phyloP scores from a whole-genome alignment of 108 stramenopile genomes.

The Cylindrotheca closterium region DNA sequence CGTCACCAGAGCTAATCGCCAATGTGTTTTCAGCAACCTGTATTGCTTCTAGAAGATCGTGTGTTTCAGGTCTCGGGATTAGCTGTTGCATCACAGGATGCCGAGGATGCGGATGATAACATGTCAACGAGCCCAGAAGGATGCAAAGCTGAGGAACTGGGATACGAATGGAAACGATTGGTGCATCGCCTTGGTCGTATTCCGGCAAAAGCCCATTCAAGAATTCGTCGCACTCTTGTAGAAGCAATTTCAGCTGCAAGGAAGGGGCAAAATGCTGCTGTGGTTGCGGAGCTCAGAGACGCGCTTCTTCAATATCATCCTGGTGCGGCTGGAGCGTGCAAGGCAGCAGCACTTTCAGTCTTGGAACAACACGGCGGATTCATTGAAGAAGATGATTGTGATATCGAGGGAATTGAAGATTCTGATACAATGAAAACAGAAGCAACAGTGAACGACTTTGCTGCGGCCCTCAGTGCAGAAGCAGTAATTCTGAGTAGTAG shows the following conservation, averaged over 20 bases:
- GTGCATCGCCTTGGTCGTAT: slow-evolving; percentile 55
- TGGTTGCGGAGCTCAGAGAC: slow-evolving; percentile 62
- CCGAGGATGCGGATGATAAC: slow-evolving; percentile 66
- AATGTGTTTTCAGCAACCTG: slow-evolving; percentile 33
- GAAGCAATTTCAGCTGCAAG: slow-evolving; percentile 79
- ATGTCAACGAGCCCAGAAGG: slow-evolving; percentile 60
- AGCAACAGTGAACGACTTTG: slow-evolving; percentile 25
- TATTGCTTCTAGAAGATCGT: slow-evolving; percentile 55
- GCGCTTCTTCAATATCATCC: slow-evolving; percentile 68
- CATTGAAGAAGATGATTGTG: slow-evolving; percentile 54
- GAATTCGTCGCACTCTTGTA: slow-evolving; percentile 62
- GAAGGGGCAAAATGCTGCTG: slow-evolving; percentile 64
- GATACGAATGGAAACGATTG: slow-evolving; percentile 67
- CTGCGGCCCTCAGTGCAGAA: slow-evolving; percentile 64
- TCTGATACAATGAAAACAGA: slow-evolving; percentile 26
- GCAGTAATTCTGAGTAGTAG: slow-evolving; percentile 68
- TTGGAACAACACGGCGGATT: slow-evolving; percentile 73
- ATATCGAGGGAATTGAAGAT: slow-evolving; percentile 56
- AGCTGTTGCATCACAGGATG: slow-evolving; percentile 61
- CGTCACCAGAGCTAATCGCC: background rate
- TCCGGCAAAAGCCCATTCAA: slow-evolving; percentile 40
- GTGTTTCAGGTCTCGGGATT: slow-evolving; percentile 54
- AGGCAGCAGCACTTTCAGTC: slow-evolving; percentile 54
- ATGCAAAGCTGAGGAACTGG: slow-evolving; percentile 32
- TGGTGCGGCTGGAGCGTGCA: slow-evolving; percentile 61